Evolutionary conservation across 2,329 filamentous ascomycete genomes (phyloP), one percentile per base, ranked within the genome.

Genomic region (Penicillium brasilianum): DNA sequence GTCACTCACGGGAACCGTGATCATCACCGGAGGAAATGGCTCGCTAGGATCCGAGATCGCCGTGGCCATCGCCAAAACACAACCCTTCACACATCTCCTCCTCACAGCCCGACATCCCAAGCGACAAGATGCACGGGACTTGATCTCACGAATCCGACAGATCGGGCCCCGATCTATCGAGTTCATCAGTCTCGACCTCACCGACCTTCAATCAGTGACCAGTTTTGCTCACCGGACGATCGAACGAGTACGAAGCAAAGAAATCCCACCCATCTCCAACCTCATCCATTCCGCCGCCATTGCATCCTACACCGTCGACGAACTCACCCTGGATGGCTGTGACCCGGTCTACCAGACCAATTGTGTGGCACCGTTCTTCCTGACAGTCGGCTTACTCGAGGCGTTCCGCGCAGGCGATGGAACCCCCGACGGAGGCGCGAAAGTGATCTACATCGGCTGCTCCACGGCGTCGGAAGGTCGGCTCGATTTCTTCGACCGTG

Each of bases 291-390:
- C 68, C 30, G 75, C 73, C 7, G 73, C 73, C 28, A 66, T 68
- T 52, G 66, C 71, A 28, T 77, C 74, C 32, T 77, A 74, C 62
- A 66, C 69, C n/a, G 57, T 66, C 25, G 74, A 76, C 44, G 65
- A 68, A 22, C 60, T 71, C 46, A 77, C 75, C 34, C 60, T 66
- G 51, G 73, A 75, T 60, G 75, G 74, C 22, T 72, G 70, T 55
- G 75, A 77, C 58, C 71, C 74, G 1, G 73, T 77, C 25, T 77
- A 77, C 61, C 75, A 77, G 59, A 74, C 68, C 37, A 77, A 76
- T 61, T 76, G 74, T 57, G 61, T 77, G 18, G 69, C 74, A n/a
- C 73, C 74, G 18, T 76, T 77, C 60, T 64, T 76, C 58, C 66
- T 77, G 61, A 76, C 75, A 5, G 67, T 76, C 48, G 72, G 71